These are phyloP conservation scores for Carpinus viminea DNA, from an alignment of 306 rosid genomes.

Conservation along the genomic window DNA sequence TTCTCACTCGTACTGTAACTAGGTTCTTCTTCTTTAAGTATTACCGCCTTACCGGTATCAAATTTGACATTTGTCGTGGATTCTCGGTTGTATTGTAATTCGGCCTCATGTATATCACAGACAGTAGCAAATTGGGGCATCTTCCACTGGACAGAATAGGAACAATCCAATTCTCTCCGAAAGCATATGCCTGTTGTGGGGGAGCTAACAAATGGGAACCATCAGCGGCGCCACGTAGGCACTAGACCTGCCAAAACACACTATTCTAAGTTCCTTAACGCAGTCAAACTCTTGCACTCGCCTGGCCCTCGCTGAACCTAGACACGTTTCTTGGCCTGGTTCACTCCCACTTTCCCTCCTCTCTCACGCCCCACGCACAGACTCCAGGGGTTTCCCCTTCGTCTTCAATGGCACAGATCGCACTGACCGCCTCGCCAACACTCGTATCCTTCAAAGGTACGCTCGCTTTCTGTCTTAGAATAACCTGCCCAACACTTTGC, in stretches of 20 bases:
- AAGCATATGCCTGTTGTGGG: too few species aligned
- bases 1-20: too few species aligned
- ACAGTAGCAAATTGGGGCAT: too few species aligned
- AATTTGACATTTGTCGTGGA: too few species aligned
- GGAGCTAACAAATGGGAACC: too few species aligned
- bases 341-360: neutral
- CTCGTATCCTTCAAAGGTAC: neutral
- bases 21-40: too few species aligned
- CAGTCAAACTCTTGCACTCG: too few species aligned
- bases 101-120: too few species aligned
- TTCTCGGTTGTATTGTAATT: too few species aligned
- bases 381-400: neutral
- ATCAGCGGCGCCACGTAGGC: neutral
- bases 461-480: neutral
- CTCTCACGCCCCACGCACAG: neutral
- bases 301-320: neutral
- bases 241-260: neutral
- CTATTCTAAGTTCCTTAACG: neutral
- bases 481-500: neutral
- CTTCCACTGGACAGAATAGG: too few species aligned
- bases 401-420: neutral
- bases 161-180: too few species aligned
- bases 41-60: too few species aligned
- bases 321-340: neutral
- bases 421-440: neutral